Conservation (phyloP, 2,329 filamentous ascomycete species). For the Epichloe baconii region DNA sequence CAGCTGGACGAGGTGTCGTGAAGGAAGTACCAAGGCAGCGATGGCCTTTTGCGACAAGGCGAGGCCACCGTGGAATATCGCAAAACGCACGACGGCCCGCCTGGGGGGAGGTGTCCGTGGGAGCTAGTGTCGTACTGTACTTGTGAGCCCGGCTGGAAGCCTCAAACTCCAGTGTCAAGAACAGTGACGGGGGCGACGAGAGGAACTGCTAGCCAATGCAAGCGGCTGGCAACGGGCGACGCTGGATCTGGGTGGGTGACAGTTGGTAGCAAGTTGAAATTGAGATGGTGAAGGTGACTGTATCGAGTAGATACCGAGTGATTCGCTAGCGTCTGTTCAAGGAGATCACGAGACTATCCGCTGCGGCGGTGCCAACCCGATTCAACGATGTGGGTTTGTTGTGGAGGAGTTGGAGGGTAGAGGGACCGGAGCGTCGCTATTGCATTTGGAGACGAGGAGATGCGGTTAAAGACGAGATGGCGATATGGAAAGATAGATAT, state of each 20-base stretch:
- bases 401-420: slow-evolving; percentile 3
- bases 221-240: slow-evolving; percentile 6
- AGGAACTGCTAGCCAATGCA: slow-evolving; percentile 17
- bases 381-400: slow-evolving; percentile 1
- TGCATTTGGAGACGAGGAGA: neutral
- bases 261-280: slow-evolving; percentile 1
- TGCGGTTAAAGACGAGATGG: neutral
- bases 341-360: neutral
- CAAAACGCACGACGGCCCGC: slow-evolving; percentile 10
- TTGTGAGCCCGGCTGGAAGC: neutral
- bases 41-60: slow-evolving; percentile 11
- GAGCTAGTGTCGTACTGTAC: slow-evolving; percentile 5
- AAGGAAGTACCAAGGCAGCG: neutral
- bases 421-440: neutral
- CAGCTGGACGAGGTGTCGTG: neutral
- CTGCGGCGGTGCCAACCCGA: neutral
- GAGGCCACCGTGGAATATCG: slow-evolving; percentile 13
- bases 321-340: neutral
- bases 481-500: neutral
- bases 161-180: neutral
- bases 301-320: neutral
- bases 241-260: slow-evolving; percentile 1
- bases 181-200: slow-evolving; percentile 8
- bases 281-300: slow-evolving; percentile 2
- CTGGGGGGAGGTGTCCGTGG: slow-evolving; percentile 6